Conservation (phyloP, 1,284 basidiomycete species). For the Leucoagaricus sp. region DNA sequence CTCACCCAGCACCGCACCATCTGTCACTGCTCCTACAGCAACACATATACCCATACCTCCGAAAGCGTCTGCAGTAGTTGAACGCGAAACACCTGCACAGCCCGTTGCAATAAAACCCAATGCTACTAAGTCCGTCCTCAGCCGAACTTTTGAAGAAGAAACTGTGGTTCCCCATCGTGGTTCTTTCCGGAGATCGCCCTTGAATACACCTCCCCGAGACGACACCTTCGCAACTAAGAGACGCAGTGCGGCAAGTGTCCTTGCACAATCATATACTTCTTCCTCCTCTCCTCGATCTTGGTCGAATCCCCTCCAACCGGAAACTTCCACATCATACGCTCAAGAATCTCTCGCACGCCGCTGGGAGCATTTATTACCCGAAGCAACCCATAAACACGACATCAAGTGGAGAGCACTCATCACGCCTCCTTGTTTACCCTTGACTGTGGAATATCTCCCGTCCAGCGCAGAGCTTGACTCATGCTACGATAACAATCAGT, state of each 20-base stretch:
- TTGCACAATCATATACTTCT: slow-evolving; percentile 46
- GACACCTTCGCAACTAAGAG: slow-evolving; percentile 57
- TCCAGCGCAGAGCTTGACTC: slow-evolving; percentile 73
- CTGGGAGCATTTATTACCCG: slow-evolving; percentile 89
- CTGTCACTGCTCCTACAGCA: slow-evolving; percentile 6
- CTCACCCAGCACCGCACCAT: slow-evolving; percentile 26
- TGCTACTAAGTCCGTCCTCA: slow-evolving; percentile 40
- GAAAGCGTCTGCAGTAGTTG: slow-evolving; percentile 18
- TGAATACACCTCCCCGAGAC: slow-evolving; percentile 68
- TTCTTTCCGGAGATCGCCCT: slow-evolving; percentile 54
- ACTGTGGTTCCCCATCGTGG: slow-evolving; percentile 37
- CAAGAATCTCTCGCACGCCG: slow-evolving; percentile 76
- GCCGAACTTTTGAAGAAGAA: slow-evolving; percentile 60
- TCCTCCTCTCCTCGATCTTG: slow-evolving; percentile 51
- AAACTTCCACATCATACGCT: slow-evolving; percentile 53
- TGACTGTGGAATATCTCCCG: slow-evolving; percentile 92
- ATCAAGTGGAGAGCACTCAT: slow-evolving; percentile 93
- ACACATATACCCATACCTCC: not conserved
- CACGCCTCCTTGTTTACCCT: slow-evolving; percentile 84
- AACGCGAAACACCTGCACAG: slow-evolving; percentile 27
- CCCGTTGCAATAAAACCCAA: slow-evolving; percentile 60
- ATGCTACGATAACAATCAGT: slow-evolving; percentile 81
- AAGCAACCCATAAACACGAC: slow-evolving; percentile 77
- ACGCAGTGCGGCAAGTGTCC: slow-evolving; percentile 46
- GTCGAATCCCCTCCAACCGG: slow-evolving; percentile 68